Evolutionary conservation across 306 rosid species (phyloP).

Genomic region (Fragaria iinumae): DNA sequence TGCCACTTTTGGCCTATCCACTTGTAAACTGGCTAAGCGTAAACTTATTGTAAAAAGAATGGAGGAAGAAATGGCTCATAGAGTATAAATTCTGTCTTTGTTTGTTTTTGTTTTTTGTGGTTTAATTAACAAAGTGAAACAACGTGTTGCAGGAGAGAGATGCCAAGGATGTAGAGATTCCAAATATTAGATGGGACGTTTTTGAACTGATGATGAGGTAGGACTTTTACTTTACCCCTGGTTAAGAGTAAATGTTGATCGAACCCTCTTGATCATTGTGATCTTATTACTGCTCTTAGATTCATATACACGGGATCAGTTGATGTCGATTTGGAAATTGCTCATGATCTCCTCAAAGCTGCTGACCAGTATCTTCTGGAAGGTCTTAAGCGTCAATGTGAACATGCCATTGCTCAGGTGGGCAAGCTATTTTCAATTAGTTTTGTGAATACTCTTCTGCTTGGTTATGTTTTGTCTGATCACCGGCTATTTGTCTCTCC

Average conservation of each 20-base stretch:
- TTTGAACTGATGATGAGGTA: slow-evolving; percentile 43
- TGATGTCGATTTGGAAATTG: slow-evolving; percentile 46
- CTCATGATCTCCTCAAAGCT: slow-evolving; percentile 61
- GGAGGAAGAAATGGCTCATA: background rate
- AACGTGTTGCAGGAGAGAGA: slow-evolving; percentile 29
- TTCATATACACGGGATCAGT: slow-evolving; percentile 63
- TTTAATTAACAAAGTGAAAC: background rate
- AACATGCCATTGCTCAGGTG: slow-evolving; percentile 60
- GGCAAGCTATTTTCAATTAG: background rate
- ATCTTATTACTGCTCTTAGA: slow-evolving; percentile 26
- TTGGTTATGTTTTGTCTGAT: slow-evolving; percentile 7
- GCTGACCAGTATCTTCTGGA: slow-evolving; percentile 83
- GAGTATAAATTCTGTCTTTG: background rate
- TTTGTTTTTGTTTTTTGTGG: too few relatives aligned
- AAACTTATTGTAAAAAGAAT: background rate
- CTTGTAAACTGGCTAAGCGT: background rate
- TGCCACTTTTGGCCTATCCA: background rate
- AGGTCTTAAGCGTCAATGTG: slow-evolving; percentile 66
- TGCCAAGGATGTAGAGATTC: slow-evolving; percentile 36
- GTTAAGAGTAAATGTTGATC: background rate
- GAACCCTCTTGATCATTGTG: background rate
- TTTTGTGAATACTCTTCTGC: background rate
- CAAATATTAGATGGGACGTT: slow-evolving; percentile 36
- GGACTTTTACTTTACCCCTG: background rate
- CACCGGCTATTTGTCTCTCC: slow-evolving; percentile 4